A percentile compares a stretch with the other conserved stretches of the same genome.
Evolutionary conservation across 352 stramenopile genomes (phyloP).

Genomic region (Globisporangium spinosum): DNA sequence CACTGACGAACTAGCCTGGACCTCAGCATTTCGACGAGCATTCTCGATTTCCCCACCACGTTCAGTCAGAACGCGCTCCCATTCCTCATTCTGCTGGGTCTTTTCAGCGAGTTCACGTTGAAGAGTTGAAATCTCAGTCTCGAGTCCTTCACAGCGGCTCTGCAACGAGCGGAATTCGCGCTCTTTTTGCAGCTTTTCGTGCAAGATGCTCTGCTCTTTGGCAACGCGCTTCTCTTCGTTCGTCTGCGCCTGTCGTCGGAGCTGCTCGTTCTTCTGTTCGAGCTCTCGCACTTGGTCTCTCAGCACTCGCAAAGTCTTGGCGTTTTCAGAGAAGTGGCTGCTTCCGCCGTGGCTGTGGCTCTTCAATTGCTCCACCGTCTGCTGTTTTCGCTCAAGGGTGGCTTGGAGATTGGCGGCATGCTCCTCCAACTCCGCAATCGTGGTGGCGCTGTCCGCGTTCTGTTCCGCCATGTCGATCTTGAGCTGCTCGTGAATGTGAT

Average conservation of each 20-base stretch:
- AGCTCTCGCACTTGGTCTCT: slow-evolving; percentile 26
- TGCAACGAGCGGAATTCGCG: slow-evolving; percentile 41
- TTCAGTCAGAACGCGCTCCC: slow-evolving; percentile 36
- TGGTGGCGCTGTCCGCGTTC: slow-evolving; percentile 32
- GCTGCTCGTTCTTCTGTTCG: slow-evolving; percentile 29
- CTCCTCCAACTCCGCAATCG: slow-evolving; percentile 38
- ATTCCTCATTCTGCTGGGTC: slow-evolving; percentile 21
- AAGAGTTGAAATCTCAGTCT: slow-evolving; percentile 21
- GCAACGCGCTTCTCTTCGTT: slow-evolving; percentile 31
- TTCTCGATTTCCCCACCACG: slow-evolving; percentile 45
- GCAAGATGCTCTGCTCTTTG: slow-evolving; percentile 43
- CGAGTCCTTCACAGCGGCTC: slow-evolving; percentile 26
- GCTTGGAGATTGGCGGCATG: slow-evolving; percentile 54
- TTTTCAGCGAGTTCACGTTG: slow-evolving; percentile 22
- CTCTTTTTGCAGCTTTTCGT: slow-evolving; percentile 53
- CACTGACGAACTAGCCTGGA: slow-evolving; percentile 31
- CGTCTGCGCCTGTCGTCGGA: slow-evolving; percentile 36
- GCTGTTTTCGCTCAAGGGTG: slow-evolving; percentile 54
- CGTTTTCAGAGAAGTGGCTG: slow-evolving; percentile 22
- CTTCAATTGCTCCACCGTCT: slow-evolving; percentile 47
- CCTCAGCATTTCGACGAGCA: slow-evolving; percentile 31
- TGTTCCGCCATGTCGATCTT: slow-evolving; percentile 28
- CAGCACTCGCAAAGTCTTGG: slow-evolving; percentile 18
- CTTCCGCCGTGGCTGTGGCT: slow-evolving; percentile 30
- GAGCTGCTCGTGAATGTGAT: slow-evolving; percentile 34